Evolutionary conservation across 2,329 filamentous ascomycete species (phyloP).

Genomic region (Cercospora zeina): DNA sequence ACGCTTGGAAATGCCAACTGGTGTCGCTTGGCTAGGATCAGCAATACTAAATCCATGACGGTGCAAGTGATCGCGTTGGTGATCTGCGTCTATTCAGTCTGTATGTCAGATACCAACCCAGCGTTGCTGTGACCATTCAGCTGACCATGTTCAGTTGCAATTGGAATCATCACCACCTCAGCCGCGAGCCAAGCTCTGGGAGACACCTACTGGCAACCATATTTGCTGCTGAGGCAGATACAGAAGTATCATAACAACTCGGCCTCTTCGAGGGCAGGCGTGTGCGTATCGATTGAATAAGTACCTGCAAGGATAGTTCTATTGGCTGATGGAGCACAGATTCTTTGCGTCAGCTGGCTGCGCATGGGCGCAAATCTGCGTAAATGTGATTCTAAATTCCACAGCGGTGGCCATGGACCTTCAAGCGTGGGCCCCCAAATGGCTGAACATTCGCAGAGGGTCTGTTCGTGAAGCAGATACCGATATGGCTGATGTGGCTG

Average conservation of each 20-base stretch:
- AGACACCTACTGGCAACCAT: conserved; percentile 23
- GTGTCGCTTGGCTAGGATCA: conserved; percentile 16
- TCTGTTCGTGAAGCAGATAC: not conserved
- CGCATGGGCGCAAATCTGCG: conserved; percentile 34
- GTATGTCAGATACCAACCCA: not conserved
- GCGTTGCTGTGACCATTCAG: not conserved
- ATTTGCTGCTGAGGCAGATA: conserved; percentile 20
- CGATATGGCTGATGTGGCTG: not conserved
- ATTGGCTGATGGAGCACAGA: not conserved
- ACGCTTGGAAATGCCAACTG: conserved; percentile 19
- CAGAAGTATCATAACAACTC: conserved; percentile 29
- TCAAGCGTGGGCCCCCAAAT: conserved; percentile 33
- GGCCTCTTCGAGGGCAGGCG: conserved; percentile 32
- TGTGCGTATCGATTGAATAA: conserved; percentile 14
- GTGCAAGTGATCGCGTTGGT: conserved; percentile 19
- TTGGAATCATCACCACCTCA: conserved; percentile 23
- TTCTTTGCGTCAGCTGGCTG: conserved; percentile 38
- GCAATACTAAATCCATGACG: conserved; percentile 12
- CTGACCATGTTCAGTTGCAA: conserved; percentile 12
- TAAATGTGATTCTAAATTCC: conserved; percentile 36
- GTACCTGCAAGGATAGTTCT: too few species aligned
- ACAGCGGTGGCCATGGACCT: conserved; percentile 36
- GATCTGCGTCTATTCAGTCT: conserved; percentile 15
- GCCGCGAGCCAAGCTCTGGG: conserved; percentile 20
- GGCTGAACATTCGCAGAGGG: conserved; percentile 32